A percentile compares a stretch with the other conserved stretches of the same genome.
These are phyloP conservation scores for Myriosclerotinia curreyana DNA, from an alignment of 2,329 filamentous ascomycete species.

Conservation along the genomic window DNA sequence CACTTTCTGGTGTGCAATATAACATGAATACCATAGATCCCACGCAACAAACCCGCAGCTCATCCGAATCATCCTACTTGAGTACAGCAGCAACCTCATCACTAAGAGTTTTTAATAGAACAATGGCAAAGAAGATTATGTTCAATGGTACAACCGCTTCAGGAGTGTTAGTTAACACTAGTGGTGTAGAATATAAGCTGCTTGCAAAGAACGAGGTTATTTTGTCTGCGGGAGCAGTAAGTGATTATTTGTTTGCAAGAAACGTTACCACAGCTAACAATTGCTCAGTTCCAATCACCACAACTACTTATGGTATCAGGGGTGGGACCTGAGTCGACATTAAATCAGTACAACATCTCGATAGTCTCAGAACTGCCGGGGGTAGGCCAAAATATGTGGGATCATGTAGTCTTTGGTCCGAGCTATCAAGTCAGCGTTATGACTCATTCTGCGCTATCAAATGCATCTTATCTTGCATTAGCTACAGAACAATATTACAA, in stretches of 20 bases:
- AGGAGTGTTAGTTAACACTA: slow-evolving; percentile 8
- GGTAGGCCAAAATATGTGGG: slow-evolving; percentile 48
- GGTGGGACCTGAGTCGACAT: neutral
- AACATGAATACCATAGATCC: slow-evolving; percentile 4
- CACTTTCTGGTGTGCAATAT: slow-evolving; percentile 11
- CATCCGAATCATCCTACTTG: slow-evolving; percentile 11
- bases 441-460: slow-evolving; percentile 7
- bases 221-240: slow-evolving; percentile 7
- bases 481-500: neutral
- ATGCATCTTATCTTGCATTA: slow-evolving; percentile 10
- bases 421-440: slow-evolving; percentile 19
- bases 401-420: slow-evolving; percentile 22
- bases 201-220: slow-evolving; percentile 29
- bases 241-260: neutral
- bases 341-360: slow-evolving; percentile 37
- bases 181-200: slow-evolving; percentile 22
- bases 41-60: neutral
- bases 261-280: neutral
- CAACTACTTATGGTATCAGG: slow-evolving; percentile 15
- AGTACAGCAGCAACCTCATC: neutral
- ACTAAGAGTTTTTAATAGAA: neutral
- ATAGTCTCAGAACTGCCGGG: slow-evolving; percentile 34
- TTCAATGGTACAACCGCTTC: slow-evolving; percentile 7
- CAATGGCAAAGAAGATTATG: slow-evolving; percentile 11
- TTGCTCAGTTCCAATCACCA: slow-evolving; percentile 7